Evolutionary conservation across 371 early-diverging fungal genomes (phyloP), one percentile per base, ranked within the genome.

Genomic region (Lichtheimia ramosa): DNA sequence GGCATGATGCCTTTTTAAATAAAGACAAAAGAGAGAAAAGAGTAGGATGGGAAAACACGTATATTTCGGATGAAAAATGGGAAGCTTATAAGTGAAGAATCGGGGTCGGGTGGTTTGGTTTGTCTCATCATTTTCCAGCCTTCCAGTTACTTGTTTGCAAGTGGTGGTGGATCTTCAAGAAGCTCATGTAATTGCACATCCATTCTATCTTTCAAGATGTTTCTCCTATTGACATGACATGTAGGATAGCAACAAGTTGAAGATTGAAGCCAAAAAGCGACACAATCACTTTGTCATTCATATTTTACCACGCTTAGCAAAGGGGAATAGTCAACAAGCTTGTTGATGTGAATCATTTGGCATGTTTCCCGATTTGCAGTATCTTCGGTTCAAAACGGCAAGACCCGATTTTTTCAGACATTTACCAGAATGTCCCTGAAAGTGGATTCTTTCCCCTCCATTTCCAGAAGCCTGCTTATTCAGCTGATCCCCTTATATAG

Each of bases 301-400:
- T 46, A n/a, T 53, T 53, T 53, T 40, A 53, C 53, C 28, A 39
- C 40, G 40, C 21, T 34, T 53, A 21, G 50, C 23, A 21, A 18
- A 21, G n/a, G 6, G 25, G 24, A 21, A 27, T 51, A 16, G 10
- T n/a, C 23, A 23, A 13, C 21, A 51, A 27, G 51, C 24, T 51
- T 53, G 53, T 34, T 39, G 53, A 39, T n/a, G 40, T 23, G 14
- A 53, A 20, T 40, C 40, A 53, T 39, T 53, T 40, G 53, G 53
- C 53, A 34, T 16, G 40, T 53, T 53, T 34, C 53, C 53, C 40
- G 21, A 53, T 53, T 53, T 53, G 53, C 28, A 53, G 40, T 39
- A 14, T 39, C 40, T 53, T 34, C 40, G 52, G 28, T 34, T 39
- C 41, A 40, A 34, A 34, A 28, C 40, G 16, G 27, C 18, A 51